Base-by-base conservation (phyloP, 1,284 basidiomycete genomes). In the Trichosporon sp. region DNA sequence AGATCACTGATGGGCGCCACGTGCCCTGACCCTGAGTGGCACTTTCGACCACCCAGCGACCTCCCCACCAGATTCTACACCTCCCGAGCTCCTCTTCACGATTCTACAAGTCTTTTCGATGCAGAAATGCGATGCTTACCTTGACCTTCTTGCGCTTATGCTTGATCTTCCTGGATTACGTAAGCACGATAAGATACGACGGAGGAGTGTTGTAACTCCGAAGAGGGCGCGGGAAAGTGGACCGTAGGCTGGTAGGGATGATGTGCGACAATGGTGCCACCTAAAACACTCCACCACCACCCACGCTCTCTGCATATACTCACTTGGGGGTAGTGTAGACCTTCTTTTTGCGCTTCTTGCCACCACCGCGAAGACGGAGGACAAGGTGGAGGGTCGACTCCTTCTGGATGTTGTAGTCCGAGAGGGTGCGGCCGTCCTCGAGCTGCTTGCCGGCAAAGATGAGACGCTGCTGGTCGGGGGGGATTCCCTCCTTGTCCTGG, bases 401-500 rank as follows among this genome's bases (percentile, higher is more conserved):
- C 84, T 92, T 93, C 83, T 93, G 95, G 76, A 97, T 97, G 86
- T 91, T 92, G 84, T 95, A 95, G 83, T 95, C 91, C 74, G 83
- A 89, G 65, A 94, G 87, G 66, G 90, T 92, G 78, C 90, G 89
- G 66, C 90, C 92, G 81, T 95, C 92, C 84, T 95, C 92, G 71
- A 98, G 89, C 84, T 98, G 95, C 85, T 97, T 97, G 74, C 95
- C 95, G 61, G 95, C 95, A 78, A 97, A 98, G 85, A 97, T 97
- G 81, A 98, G 83, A 73, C 95, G 92, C 82, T 97, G 95, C 83
- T 97, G 93, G 84, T 96, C 94, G 72, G 69, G 63, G 1, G 78
- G 86, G 65, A 77, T 92, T 87, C 91, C 92, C 81, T 94, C 92
- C 86, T 94, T 94, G 84, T 94, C 91, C 80, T 94, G 91, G 77